These are phyloP conservation scores for Eucalyptus cloeziana DNA, from an alignment of 345 rosid genomes.

Conservation along the genomic window DNA sequence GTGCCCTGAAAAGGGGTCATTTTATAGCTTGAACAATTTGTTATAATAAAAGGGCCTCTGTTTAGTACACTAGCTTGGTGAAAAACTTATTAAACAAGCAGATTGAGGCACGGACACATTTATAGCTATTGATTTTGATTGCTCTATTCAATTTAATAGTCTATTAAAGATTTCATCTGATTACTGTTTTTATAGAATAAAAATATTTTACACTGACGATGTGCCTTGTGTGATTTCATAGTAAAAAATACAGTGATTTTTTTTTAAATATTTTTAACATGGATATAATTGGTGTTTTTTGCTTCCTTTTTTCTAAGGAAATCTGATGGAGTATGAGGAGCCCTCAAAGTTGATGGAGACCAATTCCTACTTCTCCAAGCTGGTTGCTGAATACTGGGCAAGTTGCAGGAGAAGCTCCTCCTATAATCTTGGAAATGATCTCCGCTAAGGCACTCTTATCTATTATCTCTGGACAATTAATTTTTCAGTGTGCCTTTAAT, in stretches of 20 bases:
- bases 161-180: not conserved
- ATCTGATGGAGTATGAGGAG: conserved; percentile 53
- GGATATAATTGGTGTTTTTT: not conserved
- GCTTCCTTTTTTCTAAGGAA: conserved; percentile 15
- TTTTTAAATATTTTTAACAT: not conserved
- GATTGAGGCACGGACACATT: not conserved
- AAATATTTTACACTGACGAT: not conserved
- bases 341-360: conserved; percentile 54
- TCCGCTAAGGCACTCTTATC: not conserved
- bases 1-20: not conserved
- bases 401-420: conserved; percentile 34
- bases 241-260: not conserved
- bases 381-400: conserved; percentile 70
- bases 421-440: not conserved
- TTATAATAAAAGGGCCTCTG: not conserved
- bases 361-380: conserved; percentile 59
- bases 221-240: not conserved
- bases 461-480: not conserved
- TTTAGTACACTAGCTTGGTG: not conserved
- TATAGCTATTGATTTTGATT: no score
- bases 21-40: not conserved
- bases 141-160: not conserved
- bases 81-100: not conserved
- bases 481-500: not conserved
- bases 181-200: no score